phyloP scores from a whole-genome alignment of 1,139 yeast species.

The Sugiyamaella paludigena region DNA sequence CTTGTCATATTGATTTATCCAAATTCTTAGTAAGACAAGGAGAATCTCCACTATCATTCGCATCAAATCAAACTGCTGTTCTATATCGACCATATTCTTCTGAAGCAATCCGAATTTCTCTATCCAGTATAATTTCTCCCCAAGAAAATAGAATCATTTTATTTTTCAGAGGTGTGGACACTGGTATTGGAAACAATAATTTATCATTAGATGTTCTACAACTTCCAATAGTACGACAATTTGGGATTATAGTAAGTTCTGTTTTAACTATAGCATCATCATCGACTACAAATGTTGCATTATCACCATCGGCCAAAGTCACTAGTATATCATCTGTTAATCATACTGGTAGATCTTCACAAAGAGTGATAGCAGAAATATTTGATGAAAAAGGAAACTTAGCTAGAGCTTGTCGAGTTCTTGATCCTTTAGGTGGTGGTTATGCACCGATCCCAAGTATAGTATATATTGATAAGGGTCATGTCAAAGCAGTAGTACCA shows the following conservation, averaged over 20 bases:
- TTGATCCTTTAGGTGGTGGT: slow-evolving; percentile 31
- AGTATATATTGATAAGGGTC: slow-evolving; percentile 7
- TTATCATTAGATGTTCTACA: slow-evolving; percentile 7
- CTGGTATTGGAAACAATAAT: slow-evolving; percentile 3
- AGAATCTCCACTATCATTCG: background rate
- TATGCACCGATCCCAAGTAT: slow-evolving; percentile 19
- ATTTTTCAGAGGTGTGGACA: slow-evolving; percentile 7
- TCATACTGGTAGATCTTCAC: slow-evolving; percentile 8
- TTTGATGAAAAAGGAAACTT: slow-evolving; percentile 17
- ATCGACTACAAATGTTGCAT: too few relatives aligned
- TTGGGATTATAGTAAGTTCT: slow-evolving; percentile 8
- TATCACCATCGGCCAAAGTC: background rate
- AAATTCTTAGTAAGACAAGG: background rate
- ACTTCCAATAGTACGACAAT: slow-evolving; percentile 5
- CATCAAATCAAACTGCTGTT: background rate
- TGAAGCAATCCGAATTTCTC: background rate
- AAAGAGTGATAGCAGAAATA: slow-evolving; percentile 10
- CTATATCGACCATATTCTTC: slow-evolving; percentile 2
- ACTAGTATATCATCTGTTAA: background rate
- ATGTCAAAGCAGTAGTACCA: slow-evolving; percentile 9
- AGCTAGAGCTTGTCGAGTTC: slow-evolving; percentile 25
- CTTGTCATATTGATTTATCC: background rate
- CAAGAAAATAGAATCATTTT: slow-evolving; percentile 2
- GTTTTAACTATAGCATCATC: background rate
- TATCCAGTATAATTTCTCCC: background rate